Conservation (phyloP, 768 basidiomycete genomes). For the Tremella yokohamensis region DNA sequence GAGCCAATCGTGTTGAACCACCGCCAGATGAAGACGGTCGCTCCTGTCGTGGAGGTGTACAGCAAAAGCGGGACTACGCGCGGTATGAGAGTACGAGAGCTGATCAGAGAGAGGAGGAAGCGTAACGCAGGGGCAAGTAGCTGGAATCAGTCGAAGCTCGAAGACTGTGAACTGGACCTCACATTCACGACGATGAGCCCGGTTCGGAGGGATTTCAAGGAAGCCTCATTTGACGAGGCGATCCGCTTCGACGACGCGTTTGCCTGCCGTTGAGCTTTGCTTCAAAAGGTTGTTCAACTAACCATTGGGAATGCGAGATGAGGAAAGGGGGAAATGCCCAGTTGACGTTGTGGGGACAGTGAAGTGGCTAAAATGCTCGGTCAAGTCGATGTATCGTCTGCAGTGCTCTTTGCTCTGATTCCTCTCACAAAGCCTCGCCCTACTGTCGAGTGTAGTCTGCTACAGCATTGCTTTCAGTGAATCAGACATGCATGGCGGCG, state of each 20-base stretch:
- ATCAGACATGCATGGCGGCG: too few relatives aligned
- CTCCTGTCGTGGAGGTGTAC: conserved; percentile 23
- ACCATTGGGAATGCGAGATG: too few relatives aligned
- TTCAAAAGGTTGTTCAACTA: not conserved
- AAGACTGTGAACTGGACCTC: conserved; percentile 7
- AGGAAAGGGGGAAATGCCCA: too few relatives aligned
- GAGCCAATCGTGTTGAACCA: conserved; percentile 43
- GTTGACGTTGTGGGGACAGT: too few relatives aligned
- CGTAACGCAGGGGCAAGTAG: conserved; percentile 17
- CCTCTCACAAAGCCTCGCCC: too few relatives aligned
- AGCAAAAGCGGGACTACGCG: conserved; percentile 21
- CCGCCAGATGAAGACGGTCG: conserved; percentile 36
- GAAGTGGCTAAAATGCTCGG: too few relatives aligned
- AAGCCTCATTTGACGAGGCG: conserved; percentile 42
- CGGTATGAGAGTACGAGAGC: conserved; percentile 22
- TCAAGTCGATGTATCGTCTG: too few relatives aligned
- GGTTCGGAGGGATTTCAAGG: conserved; percentile 36
- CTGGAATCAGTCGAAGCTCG: conserved; percentile 10
- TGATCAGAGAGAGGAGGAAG: conserved; percentile 30
- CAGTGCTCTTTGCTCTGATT: too few relatives aligned
- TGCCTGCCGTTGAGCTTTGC: conserved; percentile 23
- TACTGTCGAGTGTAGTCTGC: too few relatives aligned
- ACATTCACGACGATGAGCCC: conserved; percentile 43
- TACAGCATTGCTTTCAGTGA: too few relatives aligned
- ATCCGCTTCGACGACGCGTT: conserved; percentile 48